Conservation (phyloP, 2,329 filamentous ascomycete species). For the Alternaria longipes region DNA sequence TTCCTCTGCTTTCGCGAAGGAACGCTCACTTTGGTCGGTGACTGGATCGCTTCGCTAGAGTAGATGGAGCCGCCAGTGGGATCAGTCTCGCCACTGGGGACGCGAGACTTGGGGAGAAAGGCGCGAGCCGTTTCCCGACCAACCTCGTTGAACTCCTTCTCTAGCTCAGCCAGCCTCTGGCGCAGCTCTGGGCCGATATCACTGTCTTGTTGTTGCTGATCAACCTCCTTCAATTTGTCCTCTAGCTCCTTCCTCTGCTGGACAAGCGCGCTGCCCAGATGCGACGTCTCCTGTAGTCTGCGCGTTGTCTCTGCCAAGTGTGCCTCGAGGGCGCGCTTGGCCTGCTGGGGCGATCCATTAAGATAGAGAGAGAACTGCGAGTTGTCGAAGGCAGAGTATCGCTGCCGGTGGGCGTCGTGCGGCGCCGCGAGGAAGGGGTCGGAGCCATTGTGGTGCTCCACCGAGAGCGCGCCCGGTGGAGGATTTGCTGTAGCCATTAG, state of each 20-base stretch:
- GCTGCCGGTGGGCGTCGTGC: constrained; percentile 62
- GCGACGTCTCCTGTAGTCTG: constrained; percentile 88
- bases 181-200: constrained; percentile 86
- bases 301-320: constrained; percentile 93
- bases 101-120: constrained; percentile 82
- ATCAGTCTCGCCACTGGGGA: constrained; percentile 65
- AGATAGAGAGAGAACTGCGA: constrained; percentile 81
- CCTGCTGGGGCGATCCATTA: constrained; percentile 81
- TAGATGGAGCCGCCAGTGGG: constrained; percentile 61
- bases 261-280: constrained; percentile 85
- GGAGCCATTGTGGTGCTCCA: constrained; percentile 48
- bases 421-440: constrained; percentile 58
- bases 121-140: constrained; percentile 88
- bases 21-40: constrained; percentile 87
- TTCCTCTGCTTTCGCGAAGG: constrained; percentile 90
- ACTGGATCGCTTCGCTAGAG: constrained; percentile 82
- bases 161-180: constrained; percentile 83
- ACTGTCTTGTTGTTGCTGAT: constrained; percentile 72
- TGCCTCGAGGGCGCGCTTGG: constrained; percentile 86
- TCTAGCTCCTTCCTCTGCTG: constrained; percentile 85
- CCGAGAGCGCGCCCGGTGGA: constrained; percentile 52
- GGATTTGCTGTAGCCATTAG: constrained; percentile 56
- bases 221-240: constrained; percentile 84
- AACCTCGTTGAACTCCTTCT: constrained; percentile 94
- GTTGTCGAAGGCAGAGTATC: constrained; percentile 84